Evolutionary conservation across 345 rosid genomes (phyloP).

Genomic region (Citrus mangshanensis): DNA sequence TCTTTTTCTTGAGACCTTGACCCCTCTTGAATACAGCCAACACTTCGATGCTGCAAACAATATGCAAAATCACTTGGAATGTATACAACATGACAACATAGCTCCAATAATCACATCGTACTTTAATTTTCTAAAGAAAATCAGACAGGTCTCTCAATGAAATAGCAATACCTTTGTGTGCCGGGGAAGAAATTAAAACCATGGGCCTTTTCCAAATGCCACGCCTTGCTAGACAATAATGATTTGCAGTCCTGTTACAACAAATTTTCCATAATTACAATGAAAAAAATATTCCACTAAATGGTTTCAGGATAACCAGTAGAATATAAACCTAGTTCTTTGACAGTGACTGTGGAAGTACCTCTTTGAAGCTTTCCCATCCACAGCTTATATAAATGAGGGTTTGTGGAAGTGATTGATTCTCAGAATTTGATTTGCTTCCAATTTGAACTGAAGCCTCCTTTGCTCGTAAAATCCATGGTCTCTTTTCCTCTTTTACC

Average conservation of each 20-base stretch:
- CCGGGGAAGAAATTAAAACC: constrained; percentile 96
- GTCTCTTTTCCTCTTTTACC: constrained; percentile 84
- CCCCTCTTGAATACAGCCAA: constrained; percentile 73
- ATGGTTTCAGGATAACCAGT: constrained; percentile 1
- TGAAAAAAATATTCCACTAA: background rate
- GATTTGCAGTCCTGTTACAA: constrained; percentile 70
- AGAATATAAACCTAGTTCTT: constrained; percentile 2
- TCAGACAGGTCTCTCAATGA: background rate
- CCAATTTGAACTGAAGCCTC: constrained; percentile 71
- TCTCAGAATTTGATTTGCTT: constrained; percentile 38
- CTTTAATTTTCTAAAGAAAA: background rate
- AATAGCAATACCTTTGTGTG: constrained; percentile 64
- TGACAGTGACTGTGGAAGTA: constrained; percentile 22
- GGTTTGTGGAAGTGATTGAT: constrained; percentile 59
- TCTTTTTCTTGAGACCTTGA: constrained; percentile 53
- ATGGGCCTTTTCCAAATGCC: constrained; percentile 81
- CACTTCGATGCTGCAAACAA: constrained; percentile 68
- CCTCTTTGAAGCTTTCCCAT: constrained; percentile 98
- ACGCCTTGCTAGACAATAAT: constrained; percentile 60
- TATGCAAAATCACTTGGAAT: constrained; percentile 1
- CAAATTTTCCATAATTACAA: constrained; percentile 12
- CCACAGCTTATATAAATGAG: constrained; percentile 96
- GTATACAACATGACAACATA: background rate
- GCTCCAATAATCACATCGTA: background rate
- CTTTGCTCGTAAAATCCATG: constrained; percentile 87